Base-by-base conservation (phyloP, 1,284 basidiomycete species). In the Trichosporon asahii region DNA sequence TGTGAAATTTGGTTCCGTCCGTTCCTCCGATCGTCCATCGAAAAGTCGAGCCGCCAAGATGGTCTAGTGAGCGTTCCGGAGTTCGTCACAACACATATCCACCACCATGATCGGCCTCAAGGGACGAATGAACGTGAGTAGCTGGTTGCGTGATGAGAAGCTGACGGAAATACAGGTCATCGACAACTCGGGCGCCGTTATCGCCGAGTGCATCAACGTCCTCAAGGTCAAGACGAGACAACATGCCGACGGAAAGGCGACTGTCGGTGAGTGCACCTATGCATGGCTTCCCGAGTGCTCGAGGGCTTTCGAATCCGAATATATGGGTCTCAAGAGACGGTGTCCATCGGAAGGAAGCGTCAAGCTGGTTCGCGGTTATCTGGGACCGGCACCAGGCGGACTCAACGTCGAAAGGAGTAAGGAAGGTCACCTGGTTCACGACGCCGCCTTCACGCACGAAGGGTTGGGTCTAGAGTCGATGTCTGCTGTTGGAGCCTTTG, bases 181-280 rank as follows among this genome's bases (percentile, higher is more conserved):
- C 82, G 96, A 98, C 88, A 99, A 99, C 85, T 96, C 96, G n/a
- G 96, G 96, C 69, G 96, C 93, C 2, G 87, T 98, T 73, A 86
- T 97, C 70, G 91, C 96, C 53, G 96, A 98, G 86, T 97, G 95
- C 79, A 94, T 99, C 83, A 98, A 99, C 82, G 90, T 99, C 25
- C 87, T 98, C 71, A 97, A 98, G 85, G 90, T 93, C 84, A 98
- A 98, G 85, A 93, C 84, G 49, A 70, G 68, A 25, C 68, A 76
- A 31, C 76, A 76, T 65, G 93, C 85, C 88, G 81, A 81, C 60
- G 94, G 88, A 88, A 93, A 85, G 88, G 97, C 80, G 5, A 82
- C 84, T 27, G 85, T 88, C 67, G 87, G 87, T 87, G 69, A 72
- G 84, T 82, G 31, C 35, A 14, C 35, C 11, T 12, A 37, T 37